Evolutionary conservation across 1,284 basidiomycete species (phyloP).

Genomic region (Ganoderma sp.): DNA sequence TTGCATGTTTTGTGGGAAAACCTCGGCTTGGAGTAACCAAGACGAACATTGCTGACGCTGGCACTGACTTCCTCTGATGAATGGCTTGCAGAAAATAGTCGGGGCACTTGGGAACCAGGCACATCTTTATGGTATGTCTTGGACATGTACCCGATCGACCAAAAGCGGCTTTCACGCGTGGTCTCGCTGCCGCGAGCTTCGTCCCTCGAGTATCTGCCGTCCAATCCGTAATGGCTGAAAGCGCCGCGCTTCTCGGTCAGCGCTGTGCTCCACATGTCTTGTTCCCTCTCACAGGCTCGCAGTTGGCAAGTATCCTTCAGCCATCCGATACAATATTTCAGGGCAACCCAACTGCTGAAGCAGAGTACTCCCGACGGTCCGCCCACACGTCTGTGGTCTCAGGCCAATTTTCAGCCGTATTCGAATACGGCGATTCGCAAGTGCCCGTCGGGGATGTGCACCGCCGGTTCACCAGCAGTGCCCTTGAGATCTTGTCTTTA

Average conservation of each 20-base stretch:
- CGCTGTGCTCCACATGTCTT: constrained; percentile 20
- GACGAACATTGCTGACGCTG: constrained; percentile 18
- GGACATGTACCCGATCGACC: constrained; percentile 18
- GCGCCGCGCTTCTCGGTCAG: constrained; percentile 10
- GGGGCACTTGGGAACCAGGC: constrained; percentile 30
- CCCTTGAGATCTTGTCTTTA: too few species aligned
- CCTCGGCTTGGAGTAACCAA: constrained; percentile 24
- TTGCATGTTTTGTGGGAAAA: constrained; percentile 22
- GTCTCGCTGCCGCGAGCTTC: constrained; percentile 1
- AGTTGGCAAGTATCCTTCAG: constrained; percentile 10
- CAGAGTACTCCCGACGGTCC: neutral
- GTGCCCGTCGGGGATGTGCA: too few species aligned
- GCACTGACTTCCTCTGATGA: constrained; percentile 13
- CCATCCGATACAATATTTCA: constrained; percentile 26
- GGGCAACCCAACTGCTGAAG: constrained; percentile 13
- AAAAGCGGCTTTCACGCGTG: constrained; percentile 18
- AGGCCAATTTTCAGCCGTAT: neutral
- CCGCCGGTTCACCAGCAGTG: too few species aligned
- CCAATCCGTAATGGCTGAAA: constrained; percentile 9
- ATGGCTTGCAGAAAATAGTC: constrained; percentile 18
- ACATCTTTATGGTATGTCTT: constrained; percentile 26
- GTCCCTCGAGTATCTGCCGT: constrained; percentile 27
- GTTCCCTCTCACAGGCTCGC: constrained; percentile 13
- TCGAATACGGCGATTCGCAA: too few species aligned
- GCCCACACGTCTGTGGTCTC: neutral